A percentile compares a stretch with the other conserved stretches of the same genome.
Conservation (phyloP, 2,329 filamentous ascomycete genomes). For the Podosphaera aphanis region DNA sequence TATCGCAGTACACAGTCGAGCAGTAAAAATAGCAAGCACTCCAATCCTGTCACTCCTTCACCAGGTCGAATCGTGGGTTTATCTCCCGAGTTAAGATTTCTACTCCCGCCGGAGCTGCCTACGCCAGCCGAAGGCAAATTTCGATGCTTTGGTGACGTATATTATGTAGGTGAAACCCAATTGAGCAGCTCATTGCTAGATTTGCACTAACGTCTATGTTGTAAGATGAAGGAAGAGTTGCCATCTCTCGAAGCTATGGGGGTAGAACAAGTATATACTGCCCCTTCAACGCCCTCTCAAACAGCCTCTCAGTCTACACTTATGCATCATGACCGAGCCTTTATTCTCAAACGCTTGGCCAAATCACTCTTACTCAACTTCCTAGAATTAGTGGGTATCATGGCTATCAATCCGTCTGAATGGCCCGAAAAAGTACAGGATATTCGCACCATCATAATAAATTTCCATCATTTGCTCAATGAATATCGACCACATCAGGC, state of each 20-base stretch:
- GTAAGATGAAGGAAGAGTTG: slow-evolving; percentile 33
- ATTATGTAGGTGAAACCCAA: slow-evolving; percentile 24
- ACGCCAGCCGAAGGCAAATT: slow-evolving; percentile 35
- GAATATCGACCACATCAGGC: slow-evolving; percentile 87
- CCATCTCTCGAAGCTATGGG: slow-evolving; percentile 45
- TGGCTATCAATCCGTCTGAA: slow-evolving; percentile 40
- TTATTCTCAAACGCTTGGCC: slow-evolving; percentile 51
- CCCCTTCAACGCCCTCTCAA: slow-evolving; percentile 6
- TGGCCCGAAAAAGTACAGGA: slow-evolving; percentile 53
- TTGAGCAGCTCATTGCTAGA: neutral
- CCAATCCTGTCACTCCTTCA: slow-evolving; percentile 9
- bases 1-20: slow-evolving; percentile 17
- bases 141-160: slow-evolving; percentile 47
- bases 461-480: slow-evolving; percentile 83
- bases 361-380: slow-evolving; percentile 79
- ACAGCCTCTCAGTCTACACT: slow-evolving; percentile 8
- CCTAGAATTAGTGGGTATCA: slow-evolving; percentile 54
- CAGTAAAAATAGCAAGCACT: neutral
- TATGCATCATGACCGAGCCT: slow-evolving; percentile 36
- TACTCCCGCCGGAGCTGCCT: slow-evolving; percentile 64
- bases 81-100: slow-evolving; percentile 40
- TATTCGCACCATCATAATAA: slow-evolving; percentile 61
- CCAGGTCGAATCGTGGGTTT: slow-evolving; percentile 12
- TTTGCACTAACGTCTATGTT: slow-evolving; percentile 5
- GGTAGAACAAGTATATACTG: slow-evolving; percentile 43